Percentiles rank a stretch among this genome's conserved stretches.
Evolutionary conservation across 768 basidiomycete species (phyloP).

Genomic region (Dentipellis fragilis): DNA sequence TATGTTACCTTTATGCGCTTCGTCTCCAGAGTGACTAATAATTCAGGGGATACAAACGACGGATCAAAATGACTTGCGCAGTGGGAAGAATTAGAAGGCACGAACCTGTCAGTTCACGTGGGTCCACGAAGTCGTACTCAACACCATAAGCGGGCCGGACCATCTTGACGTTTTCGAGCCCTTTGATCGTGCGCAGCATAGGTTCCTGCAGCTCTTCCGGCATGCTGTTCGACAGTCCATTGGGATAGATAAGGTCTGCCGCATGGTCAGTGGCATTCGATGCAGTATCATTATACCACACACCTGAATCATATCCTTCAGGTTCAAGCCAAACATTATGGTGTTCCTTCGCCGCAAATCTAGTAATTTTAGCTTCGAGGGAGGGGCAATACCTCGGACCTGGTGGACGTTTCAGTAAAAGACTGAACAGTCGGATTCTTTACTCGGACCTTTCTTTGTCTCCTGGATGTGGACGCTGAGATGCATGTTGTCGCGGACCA

Average conservation of each 20-base stretch:
- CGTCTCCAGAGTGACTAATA: constrained; percentile 70
- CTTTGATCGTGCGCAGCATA: constrained; percentile 78
- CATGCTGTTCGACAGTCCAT: constrained; percentile 81
- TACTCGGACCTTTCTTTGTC: constrained; percentile 60
- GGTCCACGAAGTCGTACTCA: constrained; percentile 87
- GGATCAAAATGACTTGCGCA: not conserved
- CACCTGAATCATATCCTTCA: constrained; percentile 84
- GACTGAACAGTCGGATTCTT: not conserved
- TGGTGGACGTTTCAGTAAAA: constrained; percentile 17
- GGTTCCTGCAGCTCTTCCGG: constrained; percentile 78
- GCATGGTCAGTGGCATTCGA: too few species aligned
- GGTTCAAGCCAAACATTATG: constrained; percentile 88
- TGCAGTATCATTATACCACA: not conserved
- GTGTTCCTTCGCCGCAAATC: constrained; percentile 59
- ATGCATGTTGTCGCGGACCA: constrained; percentile 70
- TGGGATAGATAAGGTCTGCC: constrained; percentile 80
- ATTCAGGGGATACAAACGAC: too few species aligned
- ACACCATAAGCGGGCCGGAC: constrained; percentile 84
- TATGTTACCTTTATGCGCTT: constrained; percentile 57
- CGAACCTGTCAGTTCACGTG: constrained; percentile 67
- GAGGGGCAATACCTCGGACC: constrained; percentile 91
- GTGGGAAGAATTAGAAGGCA: constrained; percentile 9
- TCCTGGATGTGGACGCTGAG: constrained; percentile 81
- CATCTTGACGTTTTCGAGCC: constrained; percentile 78
- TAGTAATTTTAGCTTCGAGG: constrained; percentile 75